A percentile compares a stretch with the other conserved stretches of the same genome.
Conservation (phyloP, 306 rosid genomes). For the Prunus campanulata region DNA sequence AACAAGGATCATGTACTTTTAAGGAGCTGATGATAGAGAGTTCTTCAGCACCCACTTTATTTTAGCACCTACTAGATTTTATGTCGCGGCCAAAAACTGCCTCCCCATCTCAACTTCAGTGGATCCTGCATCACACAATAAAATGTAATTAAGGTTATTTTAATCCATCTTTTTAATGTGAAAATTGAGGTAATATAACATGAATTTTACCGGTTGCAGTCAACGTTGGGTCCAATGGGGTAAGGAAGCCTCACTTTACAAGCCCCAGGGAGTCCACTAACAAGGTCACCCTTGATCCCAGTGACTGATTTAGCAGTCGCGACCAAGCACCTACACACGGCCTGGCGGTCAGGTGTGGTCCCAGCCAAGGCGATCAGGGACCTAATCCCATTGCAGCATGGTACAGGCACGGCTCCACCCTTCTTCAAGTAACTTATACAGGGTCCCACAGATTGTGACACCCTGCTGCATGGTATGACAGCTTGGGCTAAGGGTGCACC, state of each 20-base stretch:
- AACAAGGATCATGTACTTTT: not conserved
- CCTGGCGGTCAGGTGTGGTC: slow-evolving; percentile 45
- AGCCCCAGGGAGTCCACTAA: slow-evolving; percentile 38
- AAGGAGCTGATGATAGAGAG: not conserved
- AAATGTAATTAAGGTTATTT: not conserved
- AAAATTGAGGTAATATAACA: not conserved
- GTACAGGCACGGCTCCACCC: slow-evolving; percentile 17
- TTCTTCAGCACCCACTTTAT: not conserved
- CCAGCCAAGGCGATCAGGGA: slow-evolving; percentile 31
- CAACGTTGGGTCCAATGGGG: slow-evolving; percentile 27
- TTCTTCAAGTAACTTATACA: slow-evolving; percentile 38
- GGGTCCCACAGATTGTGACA: slow-evolving; percentile 22
- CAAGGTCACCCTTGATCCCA: slow-evolving; percentile 6
- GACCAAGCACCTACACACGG: slow-evolving; percentile 47
- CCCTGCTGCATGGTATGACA: slow-evolving; percentile 28
- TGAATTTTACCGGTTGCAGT: slow-evolving; percentile 23
- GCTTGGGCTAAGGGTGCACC: slow-evolving; percentile 32
- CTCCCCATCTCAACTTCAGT: not conserved
- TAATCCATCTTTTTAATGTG: too few relatives aligned
- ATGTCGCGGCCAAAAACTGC: not conserved
- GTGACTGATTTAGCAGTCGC: not conserved
- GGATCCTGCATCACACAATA: slow-evolving; percentile 1
- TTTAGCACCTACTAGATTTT: not conserved
- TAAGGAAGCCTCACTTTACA: slow-evolving; percentile 30
- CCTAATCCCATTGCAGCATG: slow-evolving; percentile 50